Evolutionary conservation across 2,329 filamentous ascomycete species (phyloP).

Genomic region (Fusarium chuoi): DNA sequence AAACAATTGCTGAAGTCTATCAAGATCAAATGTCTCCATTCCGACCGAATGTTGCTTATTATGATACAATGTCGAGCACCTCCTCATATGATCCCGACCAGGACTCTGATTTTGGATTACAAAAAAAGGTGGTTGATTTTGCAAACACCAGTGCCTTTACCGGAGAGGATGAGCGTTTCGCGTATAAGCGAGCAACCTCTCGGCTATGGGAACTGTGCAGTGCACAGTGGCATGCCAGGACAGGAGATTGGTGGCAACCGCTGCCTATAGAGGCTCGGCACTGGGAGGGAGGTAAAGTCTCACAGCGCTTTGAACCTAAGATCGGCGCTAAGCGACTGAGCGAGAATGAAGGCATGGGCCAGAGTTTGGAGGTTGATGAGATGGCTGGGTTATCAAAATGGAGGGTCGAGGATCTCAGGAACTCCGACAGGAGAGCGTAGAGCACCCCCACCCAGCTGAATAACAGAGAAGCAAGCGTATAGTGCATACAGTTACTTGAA

Average conservation of each 20-base stretch:
- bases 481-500: not conserved
- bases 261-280: slow-evolving; percentile 70
- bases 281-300: slow-evolving; percentile 66
- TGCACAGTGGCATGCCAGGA: slow-evolving; percentile 74
- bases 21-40: slow-evolving; percentile 82
- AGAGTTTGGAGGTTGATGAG: slow-evolving; percentile 50
- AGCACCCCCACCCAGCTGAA: not conserved
- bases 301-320: slow-evolving; percentile 33
- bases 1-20: slow-evolving; percentile 72
- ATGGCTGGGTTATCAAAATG: slow-evolving; percentile 54
- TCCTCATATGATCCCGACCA: slow-evolving; percentile 66
- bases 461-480: not conserved
- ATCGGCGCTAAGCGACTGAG: not conserved
- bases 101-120: slow-evolving; percentile 64
- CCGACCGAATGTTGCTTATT: slow-evolving; percentile 79
- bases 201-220: slow-evolving; percentile 87
- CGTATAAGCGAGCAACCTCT: slow-evolving; percentile 79
- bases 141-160: slow-evolving; percentile 74
- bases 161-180: slow-evolving; percentile 84
- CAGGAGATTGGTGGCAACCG: slow-evolving; percentile 77
- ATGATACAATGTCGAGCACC: slow-evolving; percentile 59
- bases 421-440: slow-evolving; percentile 30
- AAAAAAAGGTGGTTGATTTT: slow-evolving; percentile 67
- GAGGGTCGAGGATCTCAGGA: slow-evolving; percentile 49
- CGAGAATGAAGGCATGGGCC: slow-evolving; percentile 47